Conservation (phyloP, 495 filamentous ascomycete genomes). For the Penicillium soppii region DNA sequence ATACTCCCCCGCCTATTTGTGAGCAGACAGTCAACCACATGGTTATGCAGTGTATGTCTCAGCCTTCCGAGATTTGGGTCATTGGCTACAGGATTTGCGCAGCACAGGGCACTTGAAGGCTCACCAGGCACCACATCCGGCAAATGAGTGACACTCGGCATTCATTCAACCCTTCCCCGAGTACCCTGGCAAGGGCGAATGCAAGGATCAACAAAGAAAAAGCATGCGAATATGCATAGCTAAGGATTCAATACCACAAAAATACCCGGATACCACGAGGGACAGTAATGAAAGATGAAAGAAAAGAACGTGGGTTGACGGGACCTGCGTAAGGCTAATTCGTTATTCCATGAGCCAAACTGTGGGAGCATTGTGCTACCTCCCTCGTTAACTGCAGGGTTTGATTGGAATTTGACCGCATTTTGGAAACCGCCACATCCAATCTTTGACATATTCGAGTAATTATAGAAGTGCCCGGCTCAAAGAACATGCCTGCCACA, state of each 20-base stretch:
- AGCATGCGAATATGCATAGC: neutral
- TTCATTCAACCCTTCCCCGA: neutral
- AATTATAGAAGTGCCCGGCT: neutral
- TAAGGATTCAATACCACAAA: neutral
- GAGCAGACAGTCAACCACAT: neutral
- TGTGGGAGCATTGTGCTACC: neutral
- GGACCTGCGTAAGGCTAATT: conserved; percentile 30
- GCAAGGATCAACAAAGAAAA: conserved; percentile 12
- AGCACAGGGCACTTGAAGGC: conserved; percentile 1
- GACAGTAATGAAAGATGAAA: no score
- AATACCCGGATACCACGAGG: no score
- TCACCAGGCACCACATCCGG: neutral
- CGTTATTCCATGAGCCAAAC: neutral
- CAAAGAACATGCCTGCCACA: neutral
- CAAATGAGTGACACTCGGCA: neutral
- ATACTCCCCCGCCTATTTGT: neutral
- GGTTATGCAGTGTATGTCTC: neutral
- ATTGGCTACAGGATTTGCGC: neutral
- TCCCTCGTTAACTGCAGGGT: neutral
- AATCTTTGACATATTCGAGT: neutral
- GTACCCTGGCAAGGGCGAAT: neutral
- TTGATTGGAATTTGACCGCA: neutral
- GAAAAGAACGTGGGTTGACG: conserved; percentile 15
- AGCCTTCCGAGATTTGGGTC: neutral
- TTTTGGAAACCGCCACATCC: neutral